Evolutionary conservation across 2,329 filamentous ascomycete genomes (phyloP).

Genomic region (Fusarium sp.): DNA sequence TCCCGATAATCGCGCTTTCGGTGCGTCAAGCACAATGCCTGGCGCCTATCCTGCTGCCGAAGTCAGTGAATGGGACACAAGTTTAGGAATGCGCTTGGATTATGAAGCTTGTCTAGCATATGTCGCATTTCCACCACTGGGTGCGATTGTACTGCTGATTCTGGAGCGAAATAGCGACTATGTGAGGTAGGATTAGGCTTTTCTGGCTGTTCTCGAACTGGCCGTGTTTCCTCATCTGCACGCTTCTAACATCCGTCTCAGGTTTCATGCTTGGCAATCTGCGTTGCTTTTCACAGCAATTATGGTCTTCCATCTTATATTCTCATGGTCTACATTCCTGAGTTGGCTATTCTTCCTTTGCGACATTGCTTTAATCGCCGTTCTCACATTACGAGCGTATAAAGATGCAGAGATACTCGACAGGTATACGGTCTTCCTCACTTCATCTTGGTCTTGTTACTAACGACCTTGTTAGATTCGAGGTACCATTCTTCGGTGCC

Average conservation of each 20-base stretch:
- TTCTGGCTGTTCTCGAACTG: neutral
- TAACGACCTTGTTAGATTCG: slow-evolving; percentile 68
- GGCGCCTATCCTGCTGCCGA: slow-evolving; percentile 59
- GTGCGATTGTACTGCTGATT: slow-evolving; percentile 85
- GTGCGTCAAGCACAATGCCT: slow-evolving; percentile 47
- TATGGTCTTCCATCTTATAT: slow-evolving; percentile 84
- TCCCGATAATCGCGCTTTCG: slow-evolving; percentile 40
- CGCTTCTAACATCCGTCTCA: slow-evolving; percentile 52
- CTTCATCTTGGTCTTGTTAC: neutral
- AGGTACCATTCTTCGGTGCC: slow-evolving; percentile 87
- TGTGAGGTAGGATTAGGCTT: slow-evolving; percentile 74
- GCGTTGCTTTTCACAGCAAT: slow-evolving; percentile 81
- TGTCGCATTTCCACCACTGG: slow-evolving; percentile 83
- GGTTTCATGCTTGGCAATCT: slow-evolving; percentile 97
- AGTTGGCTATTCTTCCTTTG: slow-evolving; percentile 85
- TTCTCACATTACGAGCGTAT: slow-evolving; percentile 83
- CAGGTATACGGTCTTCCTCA: slow-evolving; percentile 58
- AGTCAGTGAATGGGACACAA: slow-evolving; percentile 90
- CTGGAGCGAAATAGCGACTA: slow-evolving; percentile 97
- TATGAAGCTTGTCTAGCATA: slow-evolving; percentile 94
- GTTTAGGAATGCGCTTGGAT: slow-evolving; percentile 85
- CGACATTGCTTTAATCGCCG: slow-evolving; percentile 81
- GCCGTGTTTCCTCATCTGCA: neutral
- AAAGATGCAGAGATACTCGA: slow-evolving; percentile 79
- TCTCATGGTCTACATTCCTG: slow-evolving; percentile 86